phyloP scores from a whole-genome alignment of 2,329 filamentous ascomycete species.

The Cytospora chrysosperma region DNA sequence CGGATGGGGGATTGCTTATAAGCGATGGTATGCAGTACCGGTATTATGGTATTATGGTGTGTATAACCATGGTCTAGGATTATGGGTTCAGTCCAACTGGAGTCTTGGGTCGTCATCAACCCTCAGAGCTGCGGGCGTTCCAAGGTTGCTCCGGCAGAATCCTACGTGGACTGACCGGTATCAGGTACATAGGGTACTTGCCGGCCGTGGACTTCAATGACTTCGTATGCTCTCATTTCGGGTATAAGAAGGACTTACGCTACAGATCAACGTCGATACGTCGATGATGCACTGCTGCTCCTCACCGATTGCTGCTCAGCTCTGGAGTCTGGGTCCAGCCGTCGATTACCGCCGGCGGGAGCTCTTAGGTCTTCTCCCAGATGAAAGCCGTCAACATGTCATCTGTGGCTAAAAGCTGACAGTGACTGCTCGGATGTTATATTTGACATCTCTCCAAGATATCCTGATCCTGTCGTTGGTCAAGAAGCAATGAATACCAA shows the following conservation, averaged over 20 bases:
- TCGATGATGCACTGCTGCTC: background rate
- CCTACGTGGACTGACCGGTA: background rate
- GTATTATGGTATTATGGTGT: too few species aligned
- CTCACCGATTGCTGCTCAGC: background rate
- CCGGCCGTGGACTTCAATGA: background rate
- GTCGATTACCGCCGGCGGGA: background rate
- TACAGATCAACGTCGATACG: background rate
- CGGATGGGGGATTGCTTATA: background rate
- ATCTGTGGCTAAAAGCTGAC: background rate
- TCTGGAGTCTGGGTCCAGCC: background rate
- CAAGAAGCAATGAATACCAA: too few species aligned
- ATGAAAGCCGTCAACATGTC: background rate
- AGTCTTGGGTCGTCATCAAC: slow-evolving; percentile 4
- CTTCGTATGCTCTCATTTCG: background rate
- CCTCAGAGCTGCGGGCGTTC: slow-evolving; percentile 14
- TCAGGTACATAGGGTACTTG: background rate
- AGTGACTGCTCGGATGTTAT: background rate
- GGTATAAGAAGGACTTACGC: background rate
- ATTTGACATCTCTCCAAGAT: background rate
- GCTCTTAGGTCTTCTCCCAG: background rate
- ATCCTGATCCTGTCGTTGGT: background rate
- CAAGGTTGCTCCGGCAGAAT: background rate
- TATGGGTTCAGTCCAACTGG: slow-evolving; percentile 5
- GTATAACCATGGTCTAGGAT: too few species aligned
- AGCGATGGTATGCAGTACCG: background rate